These are phyloP conservation scores for Zostera marina DNA, from an alignment of 116 monocot species.

Conservation along the genomic window DNA sequence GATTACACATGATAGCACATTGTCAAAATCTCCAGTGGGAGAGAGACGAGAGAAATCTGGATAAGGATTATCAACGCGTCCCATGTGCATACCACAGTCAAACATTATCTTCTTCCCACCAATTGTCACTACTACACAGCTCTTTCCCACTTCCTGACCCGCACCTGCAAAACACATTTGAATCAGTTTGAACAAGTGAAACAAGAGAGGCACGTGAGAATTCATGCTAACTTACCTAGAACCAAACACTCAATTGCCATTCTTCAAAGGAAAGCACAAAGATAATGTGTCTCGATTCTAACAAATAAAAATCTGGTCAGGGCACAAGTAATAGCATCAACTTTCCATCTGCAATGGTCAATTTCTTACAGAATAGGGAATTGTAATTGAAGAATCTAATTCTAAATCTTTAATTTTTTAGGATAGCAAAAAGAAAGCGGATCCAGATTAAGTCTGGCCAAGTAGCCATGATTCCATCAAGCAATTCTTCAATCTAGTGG, in stretches of 20 bases:
- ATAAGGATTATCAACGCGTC: slow-evolving; percentile 51
- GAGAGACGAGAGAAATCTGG: slow-evolving; percentile 77
- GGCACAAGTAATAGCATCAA: too few species aligned
- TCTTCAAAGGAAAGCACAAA: not conserved
- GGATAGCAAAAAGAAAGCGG: too few species aligned
- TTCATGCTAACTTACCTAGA: slow-evolving; percentile 22
- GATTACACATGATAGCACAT: slow-evolving; percentile 51
- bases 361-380: too few species aligned
- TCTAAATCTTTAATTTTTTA: too few species aligned
- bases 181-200: not conserved
- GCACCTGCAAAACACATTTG: slow-evolving; percentile 35
- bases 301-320: too few species aligned
- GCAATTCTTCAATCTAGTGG: too few species aligned
- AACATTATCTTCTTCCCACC: slow-evolving; percentile 86
- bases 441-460: too few species aligned
- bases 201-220: not conserved
- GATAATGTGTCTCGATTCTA: not conserved
- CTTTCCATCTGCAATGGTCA: too few species aligned
- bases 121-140: slow-evolving; percentile 67
- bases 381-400: too few species aligned
- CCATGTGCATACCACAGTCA: slow-evolving; percentile 99
- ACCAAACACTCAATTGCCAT: slow-evolving; percentile 89
- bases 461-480: too few species aligned
- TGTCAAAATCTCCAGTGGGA: slow-evolving; percentile 32
- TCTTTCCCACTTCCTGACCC: slow-evolving; percentile 91